Evolutionary conservation across 2,329 filamentous ascomycete genomes (phyloP), one percentile per base, ranked within the genome.

Genomic region (Conoideocrella luteorostrata): DNA sequence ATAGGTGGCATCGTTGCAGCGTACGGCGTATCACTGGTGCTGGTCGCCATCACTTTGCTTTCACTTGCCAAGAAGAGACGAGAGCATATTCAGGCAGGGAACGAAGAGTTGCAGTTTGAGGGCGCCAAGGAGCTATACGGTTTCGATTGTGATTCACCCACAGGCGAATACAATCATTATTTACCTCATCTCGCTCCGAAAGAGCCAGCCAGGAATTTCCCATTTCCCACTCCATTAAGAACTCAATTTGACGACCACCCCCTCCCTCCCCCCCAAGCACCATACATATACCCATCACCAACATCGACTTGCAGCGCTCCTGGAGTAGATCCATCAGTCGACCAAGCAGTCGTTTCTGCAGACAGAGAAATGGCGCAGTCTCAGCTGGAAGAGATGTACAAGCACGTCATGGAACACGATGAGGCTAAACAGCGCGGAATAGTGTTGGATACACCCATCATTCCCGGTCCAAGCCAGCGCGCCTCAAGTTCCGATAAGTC

Each of bases 351-450:
- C 13, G 76, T 96, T 20, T 78, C 84, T 47, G 76, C 78, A 47
- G 87, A 95, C 64, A 80, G 77, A 60, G 74, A 77, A 57, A 83
- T 84, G 69, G 82, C 87, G 50, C 82, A 93, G 63, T 74, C 83
- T 51, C 86, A 95, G 61, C 81, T 96, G 64, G 89, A 95, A 63
- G 81, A 87, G 55, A 81, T 97, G 61, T 97, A 96, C 66, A 88
- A 83, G 49, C 85, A 89, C 53, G 90, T 95, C 50, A 85, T 95
- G 82, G 88, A 89, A 62, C 86, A 95, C 55, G 90, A 96, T 57
- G 78, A 77, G 46, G 78, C 78, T 41, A 83, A 82, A 61, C 69
- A 74, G 51, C 71, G 70, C 38, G 79, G 80, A 24, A 58, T 77
- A 33, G 62, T 63, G 15, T 66, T 77, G 35, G 69, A 74, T 18